A percentile compares a stretch with the other conserved stretches of the same genome.
These are phyloP conservation scores for Ophiostoma ips DNA, from an alignment of 2,329 filamentous ascomycete species.

Conservation along the genomic window DNA sequence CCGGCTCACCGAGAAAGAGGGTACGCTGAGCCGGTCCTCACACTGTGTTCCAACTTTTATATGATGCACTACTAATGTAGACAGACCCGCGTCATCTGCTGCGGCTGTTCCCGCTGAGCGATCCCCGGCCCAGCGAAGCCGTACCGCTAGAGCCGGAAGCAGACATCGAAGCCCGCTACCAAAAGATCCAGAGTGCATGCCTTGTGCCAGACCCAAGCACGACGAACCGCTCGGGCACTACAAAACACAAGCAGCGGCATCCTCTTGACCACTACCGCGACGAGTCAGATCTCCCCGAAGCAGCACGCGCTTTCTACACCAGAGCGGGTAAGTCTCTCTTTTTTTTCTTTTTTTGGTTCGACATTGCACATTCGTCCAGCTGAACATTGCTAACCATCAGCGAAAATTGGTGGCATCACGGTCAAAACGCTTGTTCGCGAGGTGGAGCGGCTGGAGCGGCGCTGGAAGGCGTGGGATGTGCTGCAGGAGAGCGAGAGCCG, in stretches of 20 bases:
- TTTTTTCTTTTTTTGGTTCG: too few relatives aligned
- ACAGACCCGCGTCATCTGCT: slow-evolving; percentile 5
- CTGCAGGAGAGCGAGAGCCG: not conserved
- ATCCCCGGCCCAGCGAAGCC: not conserved
- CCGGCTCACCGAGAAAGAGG: slow-evolving; percentile 24
- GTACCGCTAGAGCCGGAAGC: slow-evolving; percentile 10
- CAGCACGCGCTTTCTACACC: slow-evolving; percentile 28
- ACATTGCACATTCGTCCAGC: not conserved
- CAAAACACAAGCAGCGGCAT: not conserved
- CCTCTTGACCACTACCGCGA: slow-evolving; percentile 22
- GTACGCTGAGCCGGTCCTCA: slow-evolving; percentile 2
- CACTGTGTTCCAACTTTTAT: not conserved
- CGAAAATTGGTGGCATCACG: slow-evolving; percentile 23
- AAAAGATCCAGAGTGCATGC: slow-evolving; percentile 5
- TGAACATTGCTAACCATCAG: not conserved
- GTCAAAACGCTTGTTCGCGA: slow-evolving; percentile 22
- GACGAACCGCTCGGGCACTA: not conserved
- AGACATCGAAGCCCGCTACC: slow-evolving; percentile 6
- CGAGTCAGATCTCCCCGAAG: slow-evolving; percentile 28
- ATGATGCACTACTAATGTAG: not conserved
- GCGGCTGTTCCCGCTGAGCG: slow-evolving; percentile 9
- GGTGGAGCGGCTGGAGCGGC: slow-evolving; percentile 24
- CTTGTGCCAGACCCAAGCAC: not conserved
- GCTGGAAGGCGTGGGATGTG: slow-evolving; percentile 22
- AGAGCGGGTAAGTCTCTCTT: slow-evolving; percentile 21